A percentile compares a stretch with the other conserved stretches of the same genome.
Conservation (phyloP, 805 yeast genomes). For the Wickerhamiella brachini region DNA sequence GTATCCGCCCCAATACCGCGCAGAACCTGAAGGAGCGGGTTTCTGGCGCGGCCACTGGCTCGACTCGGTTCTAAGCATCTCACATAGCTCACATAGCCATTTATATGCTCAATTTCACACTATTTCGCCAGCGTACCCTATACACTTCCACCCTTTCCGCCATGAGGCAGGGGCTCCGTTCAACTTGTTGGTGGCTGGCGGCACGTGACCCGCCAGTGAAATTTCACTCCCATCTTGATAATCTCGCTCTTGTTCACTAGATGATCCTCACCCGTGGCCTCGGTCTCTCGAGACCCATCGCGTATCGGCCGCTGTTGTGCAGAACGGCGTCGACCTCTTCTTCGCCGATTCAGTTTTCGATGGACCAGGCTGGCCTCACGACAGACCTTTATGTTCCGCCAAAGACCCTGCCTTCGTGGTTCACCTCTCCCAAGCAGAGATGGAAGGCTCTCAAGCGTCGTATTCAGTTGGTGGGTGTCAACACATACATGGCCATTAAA, state of each 20-base stretch:
- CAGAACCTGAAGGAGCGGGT: constrained; percentile 22
- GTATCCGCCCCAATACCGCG: constrained; percentile 16
- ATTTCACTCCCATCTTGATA: neutral
- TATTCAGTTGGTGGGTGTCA: constrained; percentile 16
- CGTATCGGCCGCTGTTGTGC: neutral
- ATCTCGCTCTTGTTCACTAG: neutral
- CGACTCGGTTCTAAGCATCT: neutral
- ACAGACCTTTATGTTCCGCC: constrained; percentile 27
- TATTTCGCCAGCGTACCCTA: too few species aligned
- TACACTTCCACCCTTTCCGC: too few species aligned
- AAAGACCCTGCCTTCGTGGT: constrained; percentile 19
- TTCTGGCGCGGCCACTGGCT: constrained; percentile 4
- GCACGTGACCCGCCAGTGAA: neutral
- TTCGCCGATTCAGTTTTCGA: constrained; percentile 14
- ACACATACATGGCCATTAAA: constrained; percentile 19
- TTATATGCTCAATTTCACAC: too few species aligned
- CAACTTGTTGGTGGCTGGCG: too few species aligned
- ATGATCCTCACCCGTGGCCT: neutral
- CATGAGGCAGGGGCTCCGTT: too few species aligned
- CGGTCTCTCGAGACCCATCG: neutral
- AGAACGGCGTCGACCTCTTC: neutral
- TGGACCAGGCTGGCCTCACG: constrained; percentile 20
- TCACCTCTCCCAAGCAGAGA: constrained; percentile 14
- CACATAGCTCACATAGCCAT: neutral
- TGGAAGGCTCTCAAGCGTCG: constrained; percentile 18